Evolutionary conservation across 192 early-diverging fungal genomes (phyloP).

Genomic region (Coemansia sp.): DNA sequence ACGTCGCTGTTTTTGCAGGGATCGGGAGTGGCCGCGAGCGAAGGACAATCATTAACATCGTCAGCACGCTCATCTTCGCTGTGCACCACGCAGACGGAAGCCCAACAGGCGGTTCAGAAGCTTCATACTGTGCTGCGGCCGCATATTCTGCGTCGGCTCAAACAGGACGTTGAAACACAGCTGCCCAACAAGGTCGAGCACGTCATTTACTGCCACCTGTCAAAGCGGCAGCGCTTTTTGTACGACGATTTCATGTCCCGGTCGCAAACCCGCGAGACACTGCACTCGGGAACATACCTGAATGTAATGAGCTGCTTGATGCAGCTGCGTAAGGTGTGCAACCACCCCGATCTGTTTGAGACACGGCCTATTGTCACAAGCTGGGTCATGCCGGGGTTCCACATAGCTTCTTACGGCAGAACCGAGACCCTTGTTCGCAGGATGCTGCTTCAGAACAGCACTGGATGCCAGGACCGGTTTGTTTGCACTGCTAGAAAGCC

Average conservation of each 20-base stretch:
- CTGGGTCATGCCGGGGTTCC: conserved; percentile 65
- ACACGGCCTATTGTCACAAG: conserved; percentile 63
- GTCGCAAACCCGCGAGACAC: conserved; percentile 72
- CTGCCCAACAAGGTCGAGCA: conserved; percentile 91
- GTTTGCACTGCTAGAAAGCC: neutral
- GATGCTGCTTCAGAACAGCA: conserved; percentile 9
- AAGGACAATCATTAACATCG: neutral
- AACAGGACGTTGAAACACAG: conserved; percentile 95
- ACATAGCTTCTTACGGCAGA: conserved; percentile 59
- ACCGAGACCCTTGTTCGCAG: conserved; percentile 62
- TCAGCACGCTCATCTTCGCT: conserved; percentile 38
- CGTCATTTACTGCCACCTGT: conserved; percentile 71
- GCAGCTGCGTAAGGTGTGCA: conserved; percentile 94
- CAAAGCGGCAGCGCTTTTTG: conserved; percentile 64
- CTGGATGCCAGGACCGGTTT: neutral
- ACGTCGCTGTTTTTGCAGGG: conserved; percentile 63
- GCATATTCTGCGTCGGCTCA: conserved; percentile 89
- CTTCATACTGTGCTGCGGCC: conserved; percentile 78
- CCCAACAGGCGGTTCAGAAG: conserved; percentile 70
- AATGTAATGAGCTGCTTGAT: conserved; percentile 78
- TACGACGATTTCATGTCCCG: conserved; percentile 81
- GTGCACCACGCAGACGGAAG: conserved; percentile 52
- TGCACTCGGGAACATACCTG: conserved; percentile 71
- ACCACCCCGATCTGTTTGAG: conserved; percentile 93
- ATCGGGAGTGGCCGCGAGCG: conserved; percentile 61